Evolutionary conservation across 768 basidiomycete species (phyloP).

Genomic region (Boletus patriciae): DNA sequence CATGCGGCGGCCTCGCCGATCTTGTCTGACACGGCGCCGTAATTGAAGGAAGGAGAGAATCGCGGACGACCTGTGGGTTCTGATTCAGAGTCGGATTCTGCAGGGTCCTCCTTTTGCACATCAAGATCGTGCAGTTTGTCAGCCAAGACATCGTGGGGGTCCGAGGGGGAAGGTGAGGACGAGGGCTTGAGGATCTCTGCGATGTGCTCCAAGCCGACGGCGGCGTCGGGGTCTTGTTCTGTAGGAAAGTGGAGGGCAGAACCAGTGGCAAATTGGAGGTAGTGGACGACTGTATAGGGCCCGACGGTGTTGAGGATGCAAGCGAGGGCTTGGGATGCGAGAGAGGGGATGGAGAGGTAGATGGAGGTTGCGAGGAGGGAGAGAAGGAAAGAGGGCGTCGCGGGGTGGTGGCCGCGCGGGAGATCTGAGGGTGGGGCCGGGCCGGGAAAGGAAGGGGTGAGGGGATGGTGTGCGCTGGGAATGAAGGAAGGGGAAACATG

Average conservation of each 20-base stretch:
- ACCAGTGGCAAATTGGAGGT: slow-evolving; percentile 82
- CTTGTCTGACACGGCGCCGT: slow-evolving; percentile 88
- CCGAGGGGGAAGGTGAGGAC: slow-evolving; percentile 9
- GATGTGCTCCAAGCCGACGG: slow-evolving; percentile 69
- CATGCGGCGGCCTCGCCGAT: slow-evolving; percentile 87
- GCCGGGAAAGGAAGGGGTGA: slow-evolving; percentile 63
- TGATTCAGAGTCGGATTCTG: slow-evolving; percentile 35
- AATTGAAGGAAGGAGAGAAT: slow-evolving; percentile 53
- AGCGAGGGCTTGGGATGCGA: slow-evolving; percentile 74
- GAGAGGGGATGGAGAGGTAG: slow-evolving; percentile 78
- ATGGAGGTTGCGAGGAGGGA: slow-evolving; percentile 85
- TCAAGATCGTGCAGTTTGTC: slow-evolving; percentile 34
- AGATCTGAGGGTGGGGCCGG: slow-evolving; percentile 24
- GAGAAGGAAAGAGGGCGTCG: slow-evolving; percentile 76
- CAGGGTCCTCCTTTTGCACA: slow-evolving; percentile 39
- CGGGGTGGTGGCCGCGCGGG: slow-evolving; percentile 65
- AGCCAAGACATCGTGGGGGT: slow-evolving; percentile 25
- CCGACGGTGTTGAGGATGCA: slow-evolving; percentile 72
- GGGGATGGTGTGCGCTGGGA: slow-evolving; percentile 64
- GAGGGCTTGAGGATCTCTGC: slow-evolving; percentile 51
- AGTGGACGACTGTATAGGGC: slow-evolving; percentile 71
- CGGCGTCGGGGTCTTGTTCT: slow-evolving; percentile 53
- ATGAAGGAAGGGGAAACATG: slow-evolving; percentile 63
- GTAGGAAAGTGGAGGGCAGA: slow-evolving; percentile 50
- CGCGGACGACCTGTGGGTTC: slow-evolving; percentile 19